Base-by-base conservation (phyloP, 495 filamentous ascomycete genomes). In the Trichoderma asperelloides region DNA sequence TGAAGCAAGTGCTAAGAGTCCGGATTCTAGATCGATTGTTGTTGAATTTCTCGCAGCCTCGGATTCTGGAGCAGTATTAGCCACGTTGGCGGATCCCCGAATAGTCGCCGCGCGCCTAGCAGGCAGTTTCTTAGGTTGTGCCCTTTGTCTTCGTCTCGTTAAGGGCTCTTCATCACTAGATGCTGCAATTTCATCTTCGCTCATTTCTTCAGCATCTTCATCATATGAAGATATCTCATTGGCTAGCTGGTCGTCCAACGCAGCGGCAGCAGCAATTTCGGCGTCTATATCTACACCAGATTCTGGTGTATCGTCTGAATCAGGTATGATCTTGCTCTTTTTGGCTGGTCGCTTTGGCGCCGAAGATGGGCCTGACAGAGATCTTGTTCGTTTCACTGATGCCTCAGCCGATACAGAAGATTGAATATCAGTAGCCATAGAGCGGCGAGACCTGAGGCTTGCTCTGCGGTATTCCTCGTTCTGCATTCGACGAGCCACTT, bases 401-500 rank as follows among this genome's bases (percentile, higher is more conserved):
- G 21, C 33, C 15, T 39, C 33, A 41, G 33, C 7, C 21, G 27
- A 27, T 67, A 33, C 39, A 64, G 40, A 28, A 16, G 65, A 55
- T 33, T 57, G 45, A 45, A 65, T 49, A 11, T 43, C 25, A 27
- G 11, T 60, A 30, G 11, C 27, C 25, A 28, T 60, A 18, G 16
- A 11, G 6, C 55, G 55, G 13, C 55, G 55, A 30, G 55, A 30
- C 11, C 55, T 27, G 7, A 30, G 47, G 55, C 39, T n/a, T 49
- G n/a, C 45, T 33, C 51, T 67, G 40, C 45, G 64, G 60, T 77
- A 71, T 65, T 79, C 77, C 65, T 79, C 69, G 27, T 74, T 67
- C 66, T 79, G 78, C 33, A 80, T 68, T 13, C 68, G 72, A 40
- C 76, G 75, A 39, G 77, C 77, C 5, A 79, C 63, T 51, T 70